These are phyloP conservation scores for Fonsecaea erecta DNA, from an alignment of 2,329 filamentous ascomycete species.

Conservation along the genomic window DNA sequence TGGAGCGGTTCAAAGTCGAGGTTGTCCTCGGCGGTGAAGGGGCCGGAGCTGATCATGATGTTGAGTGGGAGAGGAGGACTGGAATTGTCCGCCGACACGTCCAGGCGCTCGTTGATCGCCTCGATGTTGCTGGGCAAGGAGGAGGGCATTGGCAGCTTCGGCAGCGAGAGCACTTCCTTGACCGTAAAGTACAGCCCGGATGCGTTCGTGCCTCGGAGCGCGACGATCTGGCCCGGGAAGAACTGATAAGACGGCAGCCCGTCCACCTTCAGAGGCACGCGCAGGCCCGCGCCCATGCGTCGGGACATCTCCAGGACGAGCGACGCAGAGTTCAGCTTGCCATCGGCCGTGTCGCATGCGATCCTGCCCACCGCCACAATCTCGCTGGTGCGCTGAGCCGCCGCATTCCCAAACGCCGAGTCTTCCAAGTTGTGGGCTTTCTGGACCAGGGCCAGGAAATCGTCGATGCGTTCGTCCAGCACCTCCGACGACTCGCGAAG, in stretches of 20 bases:
- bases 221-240: conserved; percentile 94
- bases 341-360: conserved; percentile 83
- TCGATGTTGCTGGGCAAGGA: conserved; percentile 70
- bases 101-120: conserved; percentile 70
- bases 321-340: conserved; percentile 82
- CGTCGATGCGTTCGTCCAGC: conserved; percentile 92
- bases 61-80: conserved; percentile 70
- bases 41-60: conserved; percentile 78
- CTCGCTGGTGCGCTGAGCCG: conserved; percentile 80
- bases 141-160: conserved; percentile 74
- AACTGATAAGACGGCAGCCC: conserved; percentile 74
- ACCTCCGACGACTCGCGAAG: conserved; percentile 89
- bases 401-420: conserved; percentile 82
- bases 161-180: conserved; percentile 73
- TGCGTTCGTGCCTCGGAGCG: conserved; percentile 82
- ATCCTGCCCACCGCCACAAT: conserved; percentile 91
- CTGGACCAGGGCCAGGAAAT: conserved; percentile 76
- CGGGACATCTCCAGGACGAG: conserved; percentile 87
- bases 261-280: conserved; percentile 78
- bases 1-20: conserved; percentile 87
- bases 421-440: conserved; percentile 77
- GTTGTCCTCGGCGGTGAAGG: conserved; percentile 90
- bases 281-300: conserved; percentile 77
- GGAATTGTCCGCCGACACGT: conserved; percentile 62
- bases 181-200: conserved; percentile 83